Base-by-base conservation (phyloP, 2,329 filamentous ascomycete genomes). In the Nemania abortiva region DNA sequence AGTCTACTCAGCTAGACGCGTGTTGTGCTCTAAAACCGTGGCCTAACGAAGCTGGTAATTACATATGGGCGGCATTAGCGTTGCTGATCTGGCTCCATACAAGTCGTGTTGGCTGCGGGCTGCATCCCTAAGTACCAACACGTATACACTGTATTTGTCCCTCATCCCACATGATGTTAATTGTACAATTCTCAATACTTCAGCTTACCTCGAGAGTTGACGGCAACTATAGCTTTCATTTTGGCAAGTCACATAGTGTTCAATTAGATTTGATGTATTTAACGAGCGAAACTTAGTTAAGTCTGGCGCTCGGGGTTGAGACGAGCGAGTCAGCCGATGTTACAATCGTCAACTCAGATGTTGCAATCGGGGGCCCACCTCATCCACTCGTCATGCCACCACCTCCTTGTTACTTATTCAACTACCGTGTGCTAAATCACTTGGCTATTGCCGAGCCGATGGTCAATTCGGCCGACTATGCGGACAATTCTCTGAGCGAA, bases 331-430 rank as follows among this genome's bases (percentile, higher is more conserved):
- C 53, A 13, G 27, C 63, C 63, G 58, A 66, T 66, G 63, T 69
- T 66, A 15, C 53, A 37, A 66, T 66, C 20, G 6, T 47, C 27
- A 69, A 66, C 54, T 63, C 24, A 37, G 13, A 66, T 66, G 63
- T 69, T 69, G 66, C 59, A 54, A 69, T 69, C 63, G 31, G 15
- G 3, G 66, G 34, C 39, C 63, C 66, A 69, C 63, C 31, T 49
- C n/a, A 56, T 22, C 58, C n/a, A 34, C 54, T 53, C 27, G 29
- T 57, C n/a, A 13, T 42, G 6, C 39, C 29, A 50, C 45, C n/a
- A 6, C 5, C 24, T 15, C 10, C 37, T 13, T 15, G 27, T 10
- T 27, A n/a, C 29, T 9, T 5, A 34, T n/a, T 15, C 22, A 22
- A 34, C 29, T 22, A 27, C 11, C 13, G 27, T 27, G 6, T 47